Base-by-base conservation (phyloP, 176 grass and related monocot species). In the Pharus latifolius region DNA sequence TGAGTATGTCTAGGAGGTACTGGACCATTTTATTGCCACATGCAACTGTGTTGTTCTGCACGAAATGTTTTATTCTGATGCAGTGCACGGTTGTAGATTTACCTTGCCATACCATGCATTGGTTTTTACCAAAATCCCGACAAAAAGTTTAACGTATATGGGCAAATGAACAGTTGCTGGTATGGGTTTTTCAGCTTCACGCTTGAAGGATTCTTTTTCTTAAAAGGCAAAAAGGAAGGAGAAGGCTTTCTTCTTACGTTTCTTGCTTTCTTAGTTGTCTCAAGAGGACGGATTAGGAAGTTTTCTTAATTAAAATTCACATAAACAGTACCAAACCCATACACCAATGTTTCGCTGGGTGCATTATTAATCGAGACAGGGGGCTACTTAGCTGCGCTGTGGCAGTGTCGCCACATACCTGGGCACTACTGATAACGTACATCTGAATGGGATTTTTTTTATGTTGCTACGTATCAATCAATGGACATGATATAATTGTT, bases 291-390 rank as follows among this genome's bases (percentile, higher is more conserved):
- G n/a, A 32, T 84, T 79, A 60, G 75, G 25, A 22, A 11, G 47
- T 1, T 53, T n/a, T n/a, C n/a, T n/a, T 55, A 74, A 60, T 78
- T 19, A 35, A 32, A 69, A 29, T 61, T 61, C 33, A 41, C 27
- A 73, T 44, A 18, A 61, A 67, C 10, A 20, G 49, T 48, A 5
- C 37, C 38, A 30, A 26, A 65, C 47, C 82, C 83, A 80, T 75
- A 10, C 69, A 47, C 34, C 46, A 3, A 16, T 85, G 82, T 68
- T 55, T 49, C 46, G 53, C 69, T 48, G 41, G 15, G 16, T 31
- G 18, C 69, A 65, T 68, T 50, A 35, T 68, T 50, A 35, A 79
- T 67, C 43, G 44, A 46, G 60, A 67, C 14, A 45, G 44, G 77
- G n/a, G 74, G 72, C 73, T 33, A 48, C 16, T 40, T 10, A 65